Base-by-base conservation (phyloP, 257 asterid genomes). In the Eustoma russellianum region DNA sequence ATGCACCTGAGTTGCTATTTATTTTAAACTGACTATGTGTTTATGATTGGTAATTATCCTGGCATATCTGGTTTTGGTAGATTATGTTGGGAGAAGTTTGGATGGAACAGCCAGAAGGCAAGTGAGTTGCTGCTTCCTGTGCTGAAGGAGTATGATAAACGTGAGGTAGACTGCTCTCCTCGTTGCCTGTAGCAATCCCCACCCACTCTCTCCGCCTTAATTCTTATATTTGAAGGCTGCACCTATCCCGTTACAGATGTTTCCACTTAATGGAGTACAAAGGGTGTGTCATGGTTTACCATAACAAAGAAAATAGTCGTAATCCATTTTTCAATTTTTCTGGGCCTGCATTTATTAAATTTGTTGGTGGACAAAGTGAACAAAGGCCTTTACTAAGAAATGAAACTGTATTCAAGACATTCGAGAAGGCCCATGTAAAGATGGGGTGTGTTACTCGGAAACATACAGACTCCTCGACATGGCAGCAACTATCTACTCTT, bases 71-170 rank as follows among this genome's bases (percentile, higher is more conserved):
- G 38, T 57, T 57, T 67, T 41, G 58, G 56, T 63, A 91, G 98
- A 75, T 66, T 91, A 70, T 91, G 98, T 68, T 80, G 83, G 95
- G 98, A 91, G 71, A 91, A 84, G 72, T 84, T 91, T 44, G 87
- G 86, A 13, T 91, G 98, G 98, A 77, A 76, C 43, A 44, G 67
- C 48, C 75, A 83, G 55, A 91, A 91, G 76, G 83, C 93, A 43
- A 95, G 84, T 59, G 98, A 84, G 65, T 65, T 91, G 77, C 78
- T 91, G 65, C 52, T 81, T 45, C 96, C 98, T 16, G 98, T 91
- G 50, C 59, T 91, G 60, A 82, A 76, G 79, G 98, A 91, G 81
- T 82, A 80, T 56, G 79, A 79, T 70, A 87, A 91, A 68, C 96
- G 78, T 50, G 98, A 84, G 98, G 98, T 88, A 58, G 61, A 34